Percentiles rank a stretch among this genome's conserved stretches.
Conservation (phyloP, 2,329 filamentous ascomycete species). For the Alternaria longipes region DNA sequence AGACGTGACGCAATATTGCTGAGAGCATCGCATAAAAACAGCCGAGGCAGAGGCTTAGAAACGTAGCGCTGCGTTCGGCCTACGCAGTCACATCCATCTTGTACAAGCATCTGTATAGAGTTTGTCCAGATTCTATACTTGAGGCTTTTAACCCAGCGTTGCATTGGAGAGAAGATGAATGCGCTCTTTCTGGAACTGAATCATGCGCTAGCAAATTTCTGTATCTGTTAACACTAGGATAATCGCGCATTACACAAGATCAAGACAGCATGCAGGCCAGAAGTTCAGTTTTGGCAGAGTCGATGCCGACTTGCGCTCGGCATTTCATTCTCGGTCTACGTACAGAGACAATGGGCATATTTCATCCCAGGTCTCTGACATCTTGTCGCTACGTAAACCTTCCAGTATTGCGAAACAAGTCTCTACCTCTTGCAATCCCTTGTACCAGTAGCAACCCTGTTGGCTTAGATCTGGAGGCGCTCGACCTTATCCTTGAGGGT, state of each 20-base stretch:
- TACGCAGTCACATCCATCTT: too few relatives aligned
- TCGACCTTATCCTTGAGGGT: conserved; percentile 95
- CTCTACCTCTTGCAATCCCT: conserved; percentile 1
- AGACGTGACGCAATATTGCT: background rate
- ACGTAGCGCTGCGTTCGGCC: background rate
- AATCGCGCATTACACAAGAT: background rate
- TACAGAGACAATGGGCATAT: conserved; percentile 26
- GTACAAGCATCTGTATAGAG: too few relatives aligned
- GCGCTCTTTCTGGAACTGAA: too few relatives aligned
- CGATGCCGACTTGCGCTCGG: conserved; percentile 27
- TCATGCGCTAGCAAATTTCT: background rate
- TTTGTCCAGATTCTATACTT: too few relatives aligned
- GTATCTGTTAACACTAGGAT: background rate
- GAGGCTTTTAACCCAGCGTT: too few relatives aligned
- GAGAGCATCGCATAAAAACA: background rate
- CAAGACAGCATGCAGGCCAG: background rate
- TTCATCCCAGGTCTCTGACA: conserved; percentile 27
- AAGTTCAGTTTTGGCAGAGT: conserved; percentile 26
- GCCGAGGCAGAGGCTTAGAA: background rate
- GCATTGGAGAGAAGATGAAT: too few relatives aligned
- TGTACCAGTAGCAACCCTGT: background rate
- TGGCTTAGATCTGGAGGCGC: conserved; percentile 81
- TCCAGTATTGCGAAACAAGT: conserved; percentile 16
- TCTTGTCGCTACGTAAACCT: conserved; percentile 26
- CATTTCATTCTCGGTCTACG: conserved; percentile 42